A percentile compares a stretch with the other conserved stretches of the same genome.
Evolutionary conservation across 2,329 filamentous ascomycete species (phyloP).

Genomic region (Fusarium sp.): DNA sequence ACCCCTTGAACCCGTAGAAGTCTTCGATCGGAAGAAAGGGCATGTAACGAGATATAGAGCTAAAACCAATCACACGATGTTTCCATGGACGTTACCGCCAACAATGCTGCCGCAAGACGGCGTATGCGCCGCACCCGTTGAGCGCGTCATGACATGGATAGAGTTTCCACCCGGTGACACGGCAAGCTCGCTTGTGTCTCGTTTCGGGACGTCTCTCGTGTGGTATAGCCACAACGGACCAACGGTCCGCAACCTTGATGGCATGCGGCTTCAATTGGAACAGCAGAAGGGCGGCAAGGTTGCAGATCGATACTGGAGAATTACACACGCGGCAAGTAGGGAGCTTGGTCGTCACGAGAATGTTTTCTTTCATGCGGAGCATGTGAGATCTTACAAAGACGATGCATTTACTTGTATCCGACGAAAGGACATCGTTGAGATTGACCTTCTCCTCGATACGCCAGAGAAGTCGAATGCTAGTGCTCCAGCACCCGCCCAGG

Average conservation of each 20-base stretch:
- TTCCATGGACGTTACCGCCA: slow-evolving; percentile 89
- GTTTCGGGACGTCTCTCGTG: slow-evolving; percentile 46
- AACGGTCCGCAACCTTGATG: slow-evolving; percentile 62
- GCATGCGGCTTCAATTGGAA: slow-evolving; percentile 72
- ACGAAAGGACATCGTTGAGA: slow-evolving; percentile 76
- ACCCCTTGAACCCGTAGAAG: slow-evolving; percentile 48
- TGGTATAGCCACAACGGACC: slow-evolving; percentile 52
- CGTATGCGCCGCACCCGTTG: slow-evolving; percentile 76
- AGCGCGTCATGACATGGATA: slow-evolving; percentile 74
- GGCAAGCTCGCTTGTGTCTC: slow-evolving; percentile 45
- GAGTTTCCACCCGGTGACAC: slow-evolving; percentile 65
- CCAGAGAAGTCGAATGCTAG: slow-evolving; percentile 41
- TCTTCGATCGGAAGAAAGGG: slow-evolving; percentile 58
- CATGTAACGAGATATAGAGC: slow-evolving; percentile 54
- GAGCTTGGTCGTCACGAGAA: slow-evolving; percentile 88
- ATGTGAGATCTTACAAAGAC: slow-evolving; percentile 80
- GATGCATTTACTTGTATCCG: slow-evolving; percentile 84
- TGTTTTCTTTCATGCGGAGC: slow-evolving; percentile 79
- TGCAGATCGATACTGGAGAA: slow-evolving; percentile 66
- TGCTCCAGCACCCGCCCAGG: slow-evolving; percentile 23
- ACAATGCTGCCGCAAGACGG: slow-evolving; percentile 79
- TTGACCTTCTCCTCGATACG: slow-evolving; percentile 66
- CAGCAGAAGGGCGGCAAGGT: slow-evolving; percentile 61
- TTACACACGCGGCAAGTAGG: slow-evolving; percentile 83
- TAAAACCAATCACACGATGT: slow-evolving; percentile 82